These are phyloP conservation scores for Debaryomycetaceae sp. DNA, from an alignment of 1,139 yeast genomes.

Conservation along the genomic window DNA sequence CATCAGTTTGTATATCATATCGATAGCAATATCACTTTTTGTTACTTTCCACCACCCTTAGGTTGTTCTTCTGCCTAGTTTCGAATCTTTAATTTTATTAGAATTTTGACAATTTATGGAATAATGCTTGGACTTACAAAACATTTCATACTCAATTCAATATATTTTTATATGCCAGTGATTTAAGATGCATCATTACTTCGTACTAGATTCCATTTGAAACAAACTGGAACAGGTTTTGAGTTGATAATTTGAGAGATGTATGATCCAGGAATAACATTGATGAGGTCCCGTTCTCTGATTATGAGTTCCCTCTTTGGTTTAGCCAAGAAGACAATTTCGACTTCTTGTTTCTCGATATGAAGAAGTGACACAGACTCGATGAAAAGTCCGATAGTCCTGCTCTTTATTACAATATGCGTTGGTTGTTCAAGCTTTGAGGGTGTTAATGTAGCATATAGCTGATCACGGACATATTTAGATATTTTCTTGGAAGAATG, in stretches of 20 bases:
- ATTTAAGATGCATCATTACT: not conserved
- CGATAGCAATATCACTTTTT: too few relatives aligned
- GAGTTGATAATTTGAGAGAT: not conserved
- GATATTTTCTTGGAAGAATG: not conserved
- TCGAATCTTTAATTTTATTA: too few relatives aligned
- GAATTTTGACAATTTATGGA: too few relatives aligned
- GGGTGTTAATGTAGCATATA: not conserved
- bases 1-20: too few relatives aligned
- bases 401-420: constrained; percentile 6
- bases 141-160: too few relatives aligned
- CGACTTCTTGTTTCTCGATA: not conserved
- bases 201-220: not conserved
- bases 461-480: not conserved
- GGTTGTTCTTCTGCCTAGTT: too few relatives aligned
- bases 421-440: not conserved
- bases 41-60: too few relatives aligned
- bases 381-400: not conserved
- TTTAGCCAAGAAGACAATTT: not conserved
- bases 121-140: too few relatives aligned
- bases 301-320: not conserved
- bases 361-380: not conserved
- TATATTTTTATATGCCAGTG: too few relatives aligned
- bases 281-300: not conserved
- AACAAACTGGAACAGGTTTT: not conserved
- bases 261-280: not conserved